phyloP scores from a whole-genome alignment of 331 rosid species.

The Malus hybrid region DNA sequence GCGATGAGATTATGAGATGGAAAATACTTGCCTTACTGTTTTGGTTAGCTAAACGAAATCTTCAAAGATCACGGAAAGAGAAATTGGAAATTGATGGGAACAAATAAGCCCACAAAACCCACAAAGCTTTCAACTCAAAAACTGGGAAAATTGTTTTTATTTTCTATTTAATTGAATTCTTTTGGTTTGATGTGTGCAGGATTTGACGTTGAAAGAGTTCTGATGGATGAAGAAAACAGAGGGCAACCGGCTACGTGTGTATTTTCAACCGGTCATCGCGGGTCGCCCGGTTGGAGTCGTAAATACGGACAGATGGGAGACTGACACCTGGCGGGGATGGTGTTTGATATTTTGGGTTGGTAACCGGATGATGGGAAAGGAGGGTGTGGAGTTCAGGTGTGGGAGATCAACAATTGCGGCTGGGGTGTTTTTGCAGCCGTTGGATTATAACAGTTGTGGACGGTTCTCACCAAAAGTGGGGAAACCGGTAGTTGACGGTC shows the following conservation, averaged over 20 bases:
- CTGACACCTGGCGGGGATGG: neutral
- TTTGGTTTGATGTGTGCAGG: conserved; percentile 1
- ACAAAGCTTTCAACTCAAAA: conserved; percentile 9
- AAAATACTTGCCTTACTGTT: conserved; percentile 26
- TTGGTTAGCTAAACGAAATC: conserved; percentile 5
- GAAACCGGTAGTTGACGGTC: conserved; percentile 10
- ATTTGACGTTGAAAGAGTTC: neutral
- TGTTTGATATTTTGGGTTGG: neutral
- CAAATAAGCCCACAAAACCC: conserved; percentile 13
- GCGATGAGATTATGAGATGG: neutral
- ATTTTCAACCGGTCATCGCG: neutral
- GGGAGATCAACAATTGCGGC: conserved; percentile 31
- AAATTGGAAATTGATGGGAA: conserved; percentile 13
- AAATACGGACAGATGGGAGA: too few relatives aligned
- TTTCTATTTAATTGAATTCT: neutral
- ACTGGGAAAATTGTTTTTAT: neutral
- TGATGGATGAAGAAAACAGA: conserved; percentile 11
- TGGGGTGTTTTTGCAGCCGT: conserved; percentile 8
- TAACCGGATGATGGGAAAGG: neutral
- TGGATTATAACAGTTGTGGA: neutral
- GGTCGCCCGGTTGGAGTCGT: neutral
- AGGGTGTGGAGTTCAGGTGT: neutral
- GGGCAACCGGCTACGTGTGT: conserved; percentile 10
- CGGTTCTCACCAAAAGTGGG: neutral
- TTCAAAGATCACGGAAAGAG: conserved; percentile 17